Evolutionary conservation across 208 protist species (phyloP).

Genomic region (Naegleria lovaniensis): DNA sequence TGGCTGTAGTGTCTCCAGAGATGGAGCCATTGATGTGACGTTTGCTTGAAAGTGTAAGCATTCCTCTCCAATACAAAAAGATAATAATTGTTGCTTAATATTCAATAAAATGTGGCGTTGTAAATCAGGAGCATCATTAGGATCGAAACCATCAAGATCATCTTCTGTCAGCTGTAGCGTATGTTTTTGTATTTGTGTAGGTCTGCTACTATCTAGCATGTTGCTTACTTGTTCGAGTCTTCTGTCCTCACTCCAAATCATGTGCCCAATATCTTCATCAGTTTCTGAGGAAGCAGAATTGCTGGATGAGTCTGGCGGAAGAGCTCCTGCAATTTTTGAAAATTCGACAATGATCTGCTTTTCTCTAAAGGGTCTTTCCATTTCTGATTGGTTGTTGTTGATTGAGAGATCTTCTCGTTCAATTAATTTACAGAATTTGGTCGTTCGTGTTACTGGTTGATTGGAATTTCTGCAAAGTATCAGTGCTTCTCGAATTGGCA

Average conservation of each 20-base stretch:
- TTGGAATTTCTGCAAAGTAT: not conserved
- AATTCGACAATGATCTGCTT: not conserved
- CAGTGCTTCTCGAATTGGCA: not conserved
- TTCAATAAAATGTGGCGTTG: slow-evolving; percentile 46
- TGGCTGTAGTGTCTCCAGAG: not conserved
- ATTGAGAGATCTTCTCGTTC: not conserved
- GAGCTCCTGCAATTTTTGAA: not conserved
- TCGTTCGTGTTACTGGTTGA: not conserved
- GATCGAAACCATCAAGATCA: slow-evolving; percentile 18
- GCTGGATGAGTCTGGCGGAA: too few relatives aligned
- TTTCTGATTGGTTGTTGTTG: not conserved
- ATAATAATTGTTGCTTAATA: slow-evolving; percentile 46
- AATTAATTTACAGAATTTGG: not conserved
- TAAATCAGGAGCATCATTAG: not conserved
- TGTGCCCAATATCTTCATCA: not conserved
- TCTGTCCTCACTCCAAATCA: not conserved
- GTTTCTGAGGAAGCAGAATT: not conserved
- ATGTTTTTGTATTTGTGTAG: not conserved
- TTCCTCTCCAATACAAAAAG: slow-evolving; percentile 58
- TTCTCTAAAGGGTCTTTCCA: not conserved
- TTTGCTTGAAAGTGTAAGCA: slow-evolving; percentile 55
- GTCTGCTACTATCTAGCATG: not conserved
- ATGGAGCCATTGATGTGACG: not conserved
- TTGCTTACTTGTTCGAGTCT: not conserved
- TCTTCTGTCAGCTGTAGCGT: not conserved